Conservation (phyloP, 2,329 filamentous ascomycete species). For the Diaporthe sp. region DNA sequence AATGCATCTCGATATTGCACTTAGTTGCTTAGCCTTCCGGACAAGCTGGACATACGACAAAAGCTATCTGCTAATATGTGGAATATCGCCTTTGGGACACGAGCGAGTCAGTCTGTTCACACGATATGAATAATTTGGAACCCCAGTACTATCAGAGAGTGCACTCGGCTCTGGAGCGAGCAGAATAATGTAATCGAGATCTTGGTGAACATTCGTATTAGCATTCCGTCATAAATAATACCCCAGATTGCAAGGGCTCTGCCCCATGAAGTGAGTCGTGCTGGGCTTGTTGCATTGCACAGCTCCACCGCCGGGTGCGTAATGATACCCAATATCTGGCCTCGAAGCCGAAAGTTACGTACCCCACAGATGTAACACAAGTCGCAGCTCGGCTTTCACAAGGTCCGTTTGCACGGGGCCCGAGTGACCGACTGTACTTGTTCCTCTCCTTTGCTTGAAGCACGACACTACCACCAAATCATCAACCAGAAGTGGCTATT, state of each 20-base stretch:
- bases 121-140: neutral
- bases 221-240: too few relatives aligned
- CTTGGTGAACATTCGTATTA: too few relatives aligned
- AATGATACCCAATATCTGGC: neutral
- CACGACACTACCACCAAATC: too few relatives aligned
- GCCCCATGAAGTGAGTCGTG: neutral
- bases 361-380: neutral
- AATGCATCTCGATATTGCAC: neutral
- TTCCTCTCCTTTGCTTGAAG: too few relatives aligned
- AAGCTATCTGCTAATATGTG: neutral
- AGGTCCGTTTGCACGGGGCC: neutral
- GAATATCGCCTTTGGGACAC: neutral
- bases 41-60: neutral
- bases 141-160: too few relatives aligned
- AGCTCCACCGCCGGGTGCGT: neutral
- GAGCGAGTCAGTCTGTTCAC: neutral
- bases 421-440: neutral
- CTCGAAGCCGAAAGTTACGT: neutral
- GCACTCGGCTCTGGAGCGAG: neutral
- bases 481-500: neutral
- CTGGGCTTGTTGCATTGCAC: neutral
- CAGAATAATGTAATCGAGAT: neutral
- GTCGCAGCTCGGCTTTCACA: neutral
- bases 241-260: neutral
- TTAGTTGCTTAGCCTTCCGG: neutral